Conservation (phyloP, 768 basidiomycete species). For the Suillus tomentosus region DNA sequence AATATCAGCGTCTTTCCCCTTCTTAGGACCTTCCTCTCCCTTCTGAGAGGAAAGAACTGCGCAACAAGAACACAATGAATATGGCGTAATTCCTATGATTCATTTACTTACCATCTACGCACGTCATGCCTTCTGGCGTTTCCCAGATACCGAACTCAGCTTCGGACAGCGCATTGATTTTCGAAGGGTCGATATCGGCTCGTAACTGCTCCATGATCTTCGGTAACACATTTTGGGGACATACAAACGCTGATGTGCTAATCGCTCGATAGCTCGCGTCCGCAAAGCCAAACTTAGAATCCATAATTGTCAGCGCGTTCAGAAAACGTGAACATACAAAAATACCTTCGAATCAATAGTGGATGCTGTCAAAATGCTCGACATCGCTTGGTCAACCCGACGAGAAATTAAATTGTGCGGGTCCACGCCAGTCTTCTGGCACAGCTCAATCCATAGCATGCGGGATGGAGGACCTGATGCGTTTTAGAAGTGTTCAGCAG, state of each 20-base stretch:
- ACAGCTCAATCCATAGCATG: constrained; percentile 74
- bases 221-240: constrained; percentile 67
- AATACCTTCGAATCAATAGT: constrained; percentile 45
- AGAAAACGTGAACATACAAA: background rate
- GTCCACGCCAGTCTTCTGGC: constrained; percentile 67
- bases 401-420: constrained; percentile 60
- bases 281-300: constrained; percentile 45
- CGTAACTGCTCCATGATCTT: constrained; percentile 66
- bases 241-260: constrained; percentile 79
- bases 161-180: constrained; percentile 52
- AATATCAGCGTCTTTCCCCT: too few species aligned
- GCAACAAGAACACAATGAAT: too few species aligned
- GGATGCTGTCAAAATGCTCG: constrained; percentile 50
- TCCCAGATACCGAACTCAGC: too few species aligned
- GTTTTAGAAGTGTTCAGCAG: background rate
- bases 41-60: too few species aligned
- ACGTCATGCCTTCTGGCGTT: too few species aligned
- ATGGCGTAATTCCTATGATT: too few species aligned
- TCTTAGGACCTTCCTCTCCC: too few species aligned
- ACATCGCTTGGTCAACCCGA: constrained; percentile 51
- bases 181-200: constrained; percentile 59
- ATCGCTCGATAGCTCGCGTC: constrained; percentile 76
- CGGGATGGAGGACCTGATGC: constrained; percentile 21
- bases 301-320: background rate
- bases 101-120: too few species aligned